phyloP scores from a whole-genome alignment of 169 alveolate species.

The Miamiensis avidus region DNA sequence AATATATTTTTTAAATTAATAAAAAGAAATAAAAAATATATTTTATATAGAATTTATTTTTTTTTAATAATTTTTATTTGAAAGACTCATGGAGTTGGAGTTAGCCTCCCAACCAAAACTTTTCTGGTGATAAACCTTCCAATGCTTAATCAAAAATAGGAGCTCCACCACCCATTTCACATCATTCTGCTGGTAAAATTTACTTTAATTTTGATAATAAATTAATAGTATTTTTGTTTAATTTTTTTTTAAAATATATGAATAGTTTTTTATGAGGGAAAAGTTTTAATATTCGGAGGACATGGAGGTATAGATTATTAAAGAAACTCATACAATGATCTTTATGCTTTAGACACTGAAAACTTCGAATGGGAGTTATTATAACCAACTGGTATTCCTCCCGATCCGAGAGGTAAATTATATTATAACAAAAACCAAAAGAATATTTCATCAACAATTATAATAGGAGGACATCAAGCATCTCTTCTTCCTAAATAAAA shows the following conservation, averaged over 20 bases:
- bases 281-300: slow-evolving; percentile 87
- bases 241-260: too few relatives aligned
- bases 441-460: too few relatives aligned
- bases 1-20: background rate
- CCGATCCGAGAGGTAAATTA: slow-evolving; percentile 88
- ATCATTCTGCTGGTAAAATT: slow-evolving; percentile 56
- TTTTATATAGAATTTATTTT: too few relatives aligned
- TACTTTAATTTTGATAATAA: too few relatives aligned
- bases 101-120: slow-evolving; percentile 60
- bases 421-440: too few relatives aligned
- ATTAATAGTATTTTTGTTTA: too few relatives aligned
- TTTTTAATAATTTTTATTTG: too few relatives aligned
- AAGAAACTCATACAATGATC: slow-evolving; percentile 87
- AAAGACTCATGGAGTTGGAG: slow-evolving; percentile 55
- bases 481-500: slow-evolving; percentile 65
- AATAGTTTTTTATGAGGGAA: slow-evolving; percentile 60
- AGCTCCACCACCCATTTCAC: slow-evolving; percentile 82
- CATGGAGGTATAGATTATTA: slow-evolving; percentile 91
- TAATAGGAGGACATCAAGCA: slow-evolving; percentile 89
- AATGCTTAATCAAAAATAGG: slow-evolving; percentile 58
- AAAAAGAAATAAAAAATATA: too few relatives aligned
- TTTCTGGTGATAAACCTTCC: slow-evolving; percentile 52
- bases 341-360: slow-evolving; percentile 86
- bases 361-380: slow-evolving; percentile 83
- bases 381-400: slow-evolving; percentile 83